Base-by-base conservation (phyloP, 345 rosid species). In the Boechera stricta region DNA sequence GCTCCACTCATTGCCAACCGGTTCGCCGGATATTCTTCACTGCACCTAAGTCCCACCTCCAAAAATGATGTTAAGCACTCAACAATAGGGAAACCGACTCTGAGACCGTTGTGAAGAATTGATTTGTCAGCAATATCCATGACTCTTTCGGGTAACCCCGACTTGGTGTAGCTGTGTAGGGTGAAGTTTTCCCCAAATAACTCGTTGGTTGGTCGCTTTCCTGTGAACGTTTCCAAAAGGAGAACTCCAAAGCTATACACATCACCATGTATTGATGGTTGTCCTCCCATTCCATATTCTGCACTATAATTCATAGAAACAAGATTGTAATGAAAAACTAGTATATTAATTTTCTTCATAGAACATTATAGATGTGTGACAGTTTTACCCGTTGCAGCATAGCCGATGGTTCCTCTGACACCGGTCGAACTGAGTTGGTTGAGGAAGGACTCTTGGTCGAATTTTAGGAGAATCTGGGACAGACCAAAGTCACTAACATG, bases 231-330 rank as follows among this genome's bases (percentile, higher is more conserved):
- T 39, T 80, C 86, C 60, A 74, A 36, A 35, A 80, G 13, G 18
- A 74, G 80, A 57, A 77, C 15, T 1, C 76, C 76, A 72, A 72
- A 72, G 57, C 76, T 83, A 63, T 83, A 77, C 35, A 71, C 69
- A 59, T 80, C 80, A 10, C 80, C 76, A 5, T 33, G 26, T 48
- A 56, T 74, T 26, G 82, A 74, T 47, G 75, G 63, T 10, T 74
- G 32, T 16, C 78, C 55, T 28, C 82, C 82, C 66, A 51, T 79
- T 45, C 81, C 83, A 36, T 82, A 82, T 64, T 80, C 79, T 71
- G 71, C 49, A 49, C 33, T 38, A 71, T 11, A 24, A 58, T 35
- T 9, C 15, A 75, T 13, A 55, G 3, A 38, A 57, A 44, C 16
- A 60, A 56, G 26, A 64, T 33, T 31, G 45, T 13, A 59, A 13